Evolutionary conservation across 768 basidiomycete species (phyloP).

Genomic region (Russula brevipes): DNA sequence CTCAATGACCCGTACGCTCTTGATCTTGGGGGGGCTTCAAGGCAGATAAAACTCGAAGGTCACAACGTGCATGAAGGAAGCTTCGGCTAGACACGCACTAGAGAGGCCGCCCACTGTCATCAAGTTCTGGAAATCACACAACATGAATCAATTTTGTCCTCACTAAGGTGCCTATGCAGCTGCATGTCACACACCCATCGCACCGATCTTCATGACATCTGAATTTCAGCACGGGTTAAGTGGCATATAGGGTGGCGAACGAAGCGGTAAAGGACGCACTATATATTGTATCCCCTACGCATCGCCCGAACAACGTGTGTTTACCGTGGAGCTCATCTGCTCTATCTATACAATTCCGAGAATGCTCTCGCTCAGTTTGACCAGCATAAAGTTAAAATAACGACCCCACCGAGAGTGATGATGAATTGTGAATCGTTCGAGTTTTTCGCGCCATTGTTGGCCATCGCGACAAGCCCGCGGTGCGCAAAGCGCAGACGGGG

Average conservation of each 20-base stretch:
- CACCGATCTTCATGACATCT: slow-evolving; percentile 92
- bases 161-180: neutral
- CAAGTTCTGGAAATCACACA: slow-evolving; percentile 50
- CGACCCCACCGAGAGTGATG: slow-evolving; percentile 72
- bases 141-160: slow-evolving; percentile 5
- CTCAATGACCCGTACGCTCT: slow-evolving; percentile 74
- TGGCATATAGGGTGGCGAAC: neutral
- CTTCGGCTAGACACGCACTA: slow-evolving; percentile 48
- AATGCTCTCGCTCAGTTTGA: neutral
- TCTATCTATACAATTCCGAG: slow-evolving; percentile 47
- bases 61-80: neutral
- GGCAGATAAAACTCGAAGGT: neutral
- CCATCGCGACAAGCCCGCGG: slow-evolving; percentile 91
- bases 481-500: slow-evolving; percentile 85
- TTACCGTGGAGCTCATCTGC: slow-evolving; percentile 93
- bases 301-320: slow-evolving; percentile 91
- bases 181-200: slow-evolving; percentile 56
- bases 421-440: slow-evolving; percentile 95
- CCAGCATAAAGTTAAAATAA: neutral
- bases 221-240: neutral
- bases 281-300: slow-evolving; percentile 82
- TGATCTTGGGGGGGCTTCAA: slow-evolving; percentile 84
- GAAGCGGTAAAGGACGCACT: slow-evolving; percentile 45
- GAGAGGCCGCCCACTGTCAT: slow-evolving; percentile 65
- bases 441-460: slow-evolving; percentile 80